These are phyloP conservation scores for Eimeria acervulina DNA, from an alignment of 169 alveolate species.

Conservation along the genomic window DNA sequence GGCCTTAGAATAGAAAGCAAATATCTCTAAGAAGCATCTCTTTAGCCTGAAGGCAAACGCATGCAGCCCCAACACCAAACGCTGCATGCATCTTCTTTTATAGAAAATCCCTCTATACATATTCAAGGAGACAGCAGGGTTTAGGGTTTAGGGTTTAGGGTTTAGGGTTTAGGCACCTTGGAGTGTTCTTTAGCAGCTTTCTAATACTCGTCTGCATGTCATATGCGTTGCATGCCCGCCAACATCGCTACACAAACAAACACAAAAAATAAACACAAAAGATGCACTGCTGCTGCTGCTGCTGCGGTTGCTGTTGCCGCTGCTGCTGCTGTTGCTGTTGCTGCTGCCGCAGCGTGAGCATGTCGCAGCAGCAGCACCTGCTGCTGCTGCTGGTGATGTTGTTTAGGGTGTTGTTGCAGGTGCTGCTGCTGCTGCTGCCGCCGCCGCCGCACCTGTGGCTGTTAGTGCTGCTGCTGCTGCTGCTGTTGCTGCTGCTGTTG, in stretches of 20 bases:
- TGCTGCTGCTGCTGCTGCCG: not conserved
- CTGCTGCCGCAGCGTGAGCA: not conserved
- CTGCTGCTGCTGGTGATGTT: slow-evolving; percentile 23
- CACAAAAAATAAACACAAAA: no score
- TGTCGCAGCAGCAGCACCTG: no score
- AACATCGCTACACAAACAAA: slow-evolving; percentile 9
- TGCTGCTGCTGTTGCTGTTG: slow-evolving; percentile 21
- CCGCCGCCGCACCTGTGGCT: slow-evolving; percentile 5
- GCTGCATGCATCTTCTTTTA: not conserved
- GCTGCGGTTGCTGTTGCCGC: slow-evolving; percentile 35
- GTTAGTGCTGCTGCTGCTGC: slow-evolving; percentile 38
- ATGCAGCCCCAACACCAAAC: not conserved
- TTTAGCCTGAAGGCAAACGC: slow-evolving; percentile 20
- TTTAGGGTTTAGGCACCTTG: slow-evolving; percentile 5
- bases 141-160: not conserved
- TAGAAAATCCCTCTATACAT: no score
- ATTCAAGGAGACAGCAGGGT: no score
- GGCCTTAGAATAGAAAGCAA: slow-evolving; percentile 63
- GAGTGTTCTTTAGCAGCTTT: slow-evolving; percentile 58
- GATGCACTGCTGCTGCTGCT: slow-evolving; percentile 75
- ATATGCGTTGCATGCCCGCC: slow-evolving; percentile 66
- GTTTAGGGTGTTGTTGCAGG: not conserved
- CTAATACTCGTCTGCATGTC: slow-evolving; percentile 73
- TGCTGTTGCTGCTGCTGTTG: slow-evolving; percentile 4
- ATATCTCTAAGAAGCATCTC: slow-evolving; percentile 44